Conservation (phyloP, 306 rosid species). For the Vigna angularis region DNA sequence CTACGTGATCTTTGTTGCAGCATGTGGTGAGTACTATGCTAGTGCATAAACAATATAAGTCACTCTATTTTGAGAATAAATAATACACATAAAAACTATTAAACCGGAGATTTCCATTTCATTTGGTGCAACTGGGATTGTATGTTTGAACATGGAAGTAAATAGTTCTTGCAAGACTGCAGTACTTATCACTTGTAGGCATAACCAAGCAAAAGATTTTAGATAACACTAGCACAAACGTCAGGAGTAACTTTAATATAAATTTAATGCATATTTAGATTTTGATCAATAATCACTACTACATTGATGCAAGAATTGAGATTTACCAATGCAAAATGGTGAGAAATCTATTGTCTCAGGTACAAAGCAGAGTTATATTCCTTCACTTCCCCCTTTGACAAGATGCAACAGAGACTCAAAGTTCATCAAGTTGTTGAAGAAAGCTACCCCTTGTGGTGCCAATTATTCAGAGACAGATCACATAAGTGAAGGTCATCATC, state of each 20-base stretch:
- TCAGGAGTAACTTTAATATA: neutral
- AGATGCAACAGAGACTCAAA: slow-evolving; percentile 85
- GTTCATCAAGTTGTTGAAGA: slow-evolving; percentile 73
- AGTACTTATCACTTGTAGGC: neutral
- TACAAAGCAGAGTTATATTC: slow-evolving; percentile 81
- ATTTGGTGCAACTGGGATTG: neutral
- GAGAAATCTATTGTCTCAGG: slow-evolving; percentile 56
- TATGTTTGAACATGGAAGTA: neutral
- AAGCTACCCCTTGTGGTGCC: slow-evolving; percentile 67
- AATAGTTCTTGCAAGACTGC: neutral
- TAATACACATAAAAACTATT: neutral
- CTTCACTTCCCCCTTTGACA: slow-evolving; percentile 83
- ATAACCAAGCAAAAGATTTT: neutral
- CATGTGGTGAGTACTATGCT: slow-evolving; percentile 69
- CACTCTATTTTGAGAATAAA: slow-evolving; percentile 7
- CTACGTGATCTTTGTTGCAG: slow-evolving; percentile 72
- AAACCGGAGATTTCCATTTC: neutral
- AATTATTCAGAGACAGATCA: slow-evolving; percentile 45
- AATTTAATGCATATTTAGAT: neutral
- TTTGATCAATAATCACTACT: neutral
- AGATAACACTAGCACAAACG: neutral
- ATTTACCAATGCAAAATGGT: neutral
- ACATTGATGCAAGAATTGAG: neutral
- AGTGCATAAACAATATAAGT: neutral
- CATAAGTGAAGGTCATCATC: slow-evolving; percentile 66